Evolutionary conservation across 2,329 filamentous ascomycete genomes (phyloP).

Genomic region (Fusarium sp.): DNA sequence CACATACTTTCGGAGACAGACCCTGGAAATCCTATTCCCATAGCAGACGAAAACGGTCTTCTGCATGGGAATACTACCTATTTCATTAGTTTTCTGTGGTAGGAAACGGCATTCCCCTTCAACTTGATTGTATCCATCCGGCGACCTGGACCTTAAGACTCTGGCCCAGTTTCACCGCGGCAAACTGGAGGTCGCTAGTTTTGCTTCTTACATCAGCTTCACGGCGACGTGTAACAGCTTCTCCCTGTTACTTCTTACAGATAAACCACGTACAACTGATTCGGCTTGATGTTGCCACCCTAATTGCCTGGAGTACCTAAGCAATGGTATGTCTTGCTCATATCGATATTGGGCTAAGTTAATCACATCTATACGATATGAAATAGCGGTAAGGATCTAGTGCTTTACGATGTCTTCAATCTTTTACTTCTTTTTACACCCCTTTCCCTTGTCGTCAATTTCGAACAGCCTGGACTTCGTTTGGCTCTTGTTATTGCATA

Average conservation of each 20-base stretch:
- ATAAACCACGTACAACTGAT: not conserved
- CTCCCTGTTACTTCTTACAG: not conserved
- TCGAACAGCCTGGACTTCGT: not conserved
- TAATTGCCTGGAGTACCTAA: not conserved
- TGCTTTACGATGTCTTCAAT: not conserved
- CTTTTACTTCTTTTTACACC: not conserved
- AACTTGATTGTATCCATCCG: not conserved
- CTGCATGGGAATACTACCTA: not conserved
- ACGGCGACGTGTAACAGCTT: not conserved
- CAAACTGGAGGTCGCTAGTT: not conserved
- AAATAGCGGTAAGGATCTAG: no score
- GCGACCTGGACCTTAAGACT: not conserved
- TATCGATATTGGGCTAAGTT: not conserved
- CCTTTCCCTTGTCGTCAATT: not conserved
- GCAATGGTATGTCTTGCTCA: not conserved
- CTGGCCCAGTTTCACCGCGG: not conserved
- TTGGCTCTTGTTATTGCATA: not conserved
- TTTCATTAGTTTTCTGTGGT: not conserved
- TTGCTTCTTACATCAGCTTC: not conserved
- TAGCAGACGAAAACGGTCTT: not conserved
- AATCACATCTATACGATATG: not conserved
- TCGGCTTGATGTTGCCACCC: not conserved
- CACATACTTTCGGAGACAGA: not conserved
- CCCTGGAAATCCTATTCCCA: not conserved
- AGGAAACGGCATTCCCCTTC: not conserved